A percentile compares a stretch with the other conserved stretches of the same genome.
Evolutionary conservation across 192 early-diverging fungal genomes (phyloP).

Genomic region (Coemansia pectinata): DNA sequence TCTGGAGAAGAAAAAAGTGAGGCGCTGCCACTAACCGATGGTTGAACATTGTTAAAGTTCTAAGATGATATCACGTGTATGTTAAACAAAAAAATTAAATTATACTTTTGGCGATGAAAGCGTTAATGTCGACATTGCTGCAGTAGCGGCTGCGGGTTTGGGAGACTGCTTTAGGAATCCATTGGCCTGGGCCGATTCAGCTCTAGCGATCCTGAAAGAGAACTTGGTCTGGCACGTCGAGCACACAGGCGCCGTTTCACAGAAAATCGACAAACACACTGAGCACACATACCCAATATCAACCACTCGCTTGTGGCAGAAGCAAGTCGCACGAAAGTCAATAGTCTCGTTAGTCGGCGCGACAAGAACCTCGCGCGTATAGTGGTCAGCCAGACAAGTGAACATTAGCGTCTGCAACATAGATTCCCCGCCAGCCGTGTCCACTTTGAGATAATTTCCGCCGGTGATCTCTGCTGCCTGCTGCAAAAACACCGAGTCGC

Average conservation of each 20-base stretch:
- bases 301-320: slow-evolving; percentile 93
- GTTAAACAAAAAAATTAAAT: background rate
- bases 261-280: slow-evolving; percentile 92
- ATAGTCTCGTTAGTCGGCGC: slow-evolving; percentile 78
- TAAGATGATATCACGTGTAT: background rate
- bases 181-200: slow-evolving; percentile 21
- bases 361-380: slow-evolving; percentile 68
- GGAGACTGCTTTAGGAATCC: slow-evolving; percentile 5
- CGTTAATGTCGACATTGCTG: slow-evolving; percentile 9
- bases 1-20: background rate
- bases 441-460: slow-evolving; percentile 79
- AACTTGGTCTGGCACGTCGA: slow-evolving; percentile 80
- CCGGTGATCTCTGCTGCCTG: slow-evolving; percentile 90
- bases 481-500: slow-evolving; percentile 85
- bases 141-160: background rate
- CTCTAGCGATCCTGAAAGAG: slow-evolving; percentile 54
- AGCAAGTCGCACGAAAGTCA: slow-evolving; percentile 94
- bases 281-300: slow-evolving; percentile 98
- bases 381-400: slow-evolving; percentile 71
- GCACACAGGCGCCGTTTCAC: slow-evolving; percentile 69
- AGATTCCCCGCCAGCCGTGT: slow-evolving; percentile 60
- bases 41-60: background rate
- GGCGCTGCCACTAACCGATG: background rate
- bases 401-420: slow-evolving; percentile 90
- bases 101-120: background rate